Evolutionary conservation across 352 stramenopile species (phyloP).

Genomic region (Blastocystis sp.): DNA sequence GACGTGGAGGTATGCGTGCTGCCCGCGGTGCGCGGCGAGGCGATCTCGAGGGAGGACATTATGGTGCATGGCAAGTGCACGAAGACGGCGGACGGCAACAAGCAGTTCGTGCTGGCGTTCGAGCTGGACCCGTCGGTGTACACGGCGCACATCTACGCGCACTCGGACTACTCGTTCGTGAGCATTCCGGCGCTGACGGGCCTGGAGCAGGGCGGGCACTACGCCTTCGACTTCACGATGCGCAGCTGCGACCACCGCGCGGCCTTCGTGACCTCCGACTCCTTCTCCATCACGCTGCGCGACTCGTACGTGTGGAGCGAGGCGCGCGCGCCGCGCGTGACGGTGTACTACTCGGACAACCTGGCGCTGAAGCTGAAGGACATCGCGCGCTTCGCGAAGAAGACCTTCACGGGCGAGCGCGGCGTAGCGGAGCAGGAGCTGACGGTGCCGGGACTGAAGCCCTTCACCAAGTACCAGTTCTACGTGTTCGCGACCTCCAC

Average conservation of each 20-base stretch:
- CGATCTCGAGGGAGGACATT: neutral
- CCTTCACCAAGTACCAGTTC: slow-evolving; percentile 15
- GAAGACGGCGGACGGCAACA: neutral
- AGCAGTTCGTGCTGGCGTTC: slow-evolving; percentile 6
- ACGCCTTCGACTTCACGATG: slow-evolving; percentile 33
- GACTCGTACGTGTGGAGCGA: slow-evolving; percentile 17
- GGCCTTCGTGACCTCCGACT: slow-evolving; percentile 15
- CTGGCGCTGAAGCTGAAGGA: too few species aligned
- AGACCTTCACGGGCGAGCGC: neutral
- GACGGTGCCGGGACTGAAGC: neutral
- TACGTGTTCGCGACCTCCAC: neutral
- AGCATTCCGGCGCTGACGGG: slow-evolving; percentile 2
- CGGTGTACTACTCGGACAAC: slow-evolving; percentile 1
- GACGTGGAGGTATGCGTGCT: slow-evolving; percentile 27
- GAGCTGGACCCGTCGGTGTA: neutral
- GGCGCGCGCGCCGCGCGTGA: neutral
- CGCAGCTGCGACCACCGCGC: slow-evolving; percentile 5
- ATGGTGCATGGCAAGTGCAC: neutral
- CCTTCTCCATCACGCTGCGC: slow-evolving; percentile 11
- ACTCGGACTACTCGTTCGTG: neutral
- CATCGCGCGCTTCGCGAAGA: slow-evolving; percentile 1
- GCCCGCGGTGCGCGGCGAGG: neutral
- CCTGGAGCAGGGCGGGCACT: neutral
- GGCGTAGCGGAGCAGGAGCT: neutral
- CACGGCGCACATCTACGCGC: slow-evolving; percentile 6